phyloP scores from a whole-genome alignment of 1,139 yeast species.

The Scheffersomyces insectosa region DNA sequence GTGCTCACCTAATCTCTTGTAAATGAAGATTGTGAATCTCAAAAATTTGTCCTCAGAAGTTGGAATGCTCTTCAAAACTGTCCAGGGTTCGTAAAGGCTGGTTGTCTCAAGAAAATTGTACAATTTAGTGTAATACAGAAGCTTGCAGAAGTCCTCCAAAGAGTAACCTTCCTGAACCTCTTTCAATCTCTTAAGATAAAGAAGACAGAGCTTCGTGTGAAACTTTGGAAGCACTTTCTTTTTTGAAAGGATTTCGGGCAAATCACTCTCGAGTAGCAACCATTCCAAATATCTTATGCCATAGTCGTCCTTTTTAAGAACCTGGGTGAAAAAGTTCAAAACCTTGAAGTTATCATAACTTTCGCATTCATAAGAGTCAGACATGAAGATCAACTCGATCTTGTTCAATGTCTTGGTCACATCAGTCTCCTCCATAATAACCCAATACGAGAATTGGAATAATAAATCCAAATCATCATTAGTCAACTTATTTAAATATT shows the following conservation, averaged over 20 bases:
- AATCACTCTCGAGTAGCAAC: slow-evolving; percentile 43
- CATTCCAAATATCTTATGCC: slow-evolving; percentile 64
- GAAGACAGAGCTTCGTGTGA: slow-evolving; percentile 54
- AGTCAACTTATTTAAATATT: slow-evolving; percentile 64
- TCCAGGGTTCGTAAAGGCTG: slow-evolving; percentile 47
- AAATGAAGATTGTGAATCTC: slow-evolving; percentile 56
- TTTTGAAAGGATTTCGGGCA: slow-evolving; percentile 37
- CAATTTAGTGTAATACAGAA: slow-evolving; percentile 34
- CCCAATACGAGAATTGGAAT: slow-evolving; percentile 59
- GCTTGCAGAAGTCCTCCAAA: slow-evolving; percentile 13
- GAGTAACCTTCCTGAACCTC: slow-evolving; percentile 11
- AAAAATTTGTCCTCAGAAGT: slow-evolving; percentile 35
- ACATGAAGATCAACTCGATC: slow-evolving; percentile 62
- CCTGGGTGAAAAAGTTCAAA: slow-evolving; percentile 42
- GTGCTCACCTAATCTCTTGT: slow-evolving; percentile 62
- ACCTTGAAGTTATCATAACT: slow-evolving; percentile 57
- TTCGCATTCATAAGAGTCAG: slow-evolving; percentile 63
- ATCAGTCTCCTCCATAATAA: slow-evolving; percentile 33
- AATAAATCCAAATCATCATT: slow-evolving; percentile 54
- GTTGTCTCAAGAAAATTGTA: slow-evolving; percentile 36
- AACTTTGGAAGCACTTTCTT: slow-evolving; percentile 36
- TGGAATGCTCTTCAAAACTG: slow-evolving; percentile 40
- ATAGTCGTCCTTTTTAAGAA: slow-evolving; percentile 28
- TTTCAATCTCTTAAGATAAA: slow-evolving; percentile 49
- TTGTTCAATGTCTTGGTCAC: slow-evolving; percentile 27